Percentiles rank a stretch among this genome's conserved stretches.
These are phyloP conservation scores for Lachancea quebecensis DNA, from an alignment of 805 yeast species.

Conservation along the genomic window DNA sequence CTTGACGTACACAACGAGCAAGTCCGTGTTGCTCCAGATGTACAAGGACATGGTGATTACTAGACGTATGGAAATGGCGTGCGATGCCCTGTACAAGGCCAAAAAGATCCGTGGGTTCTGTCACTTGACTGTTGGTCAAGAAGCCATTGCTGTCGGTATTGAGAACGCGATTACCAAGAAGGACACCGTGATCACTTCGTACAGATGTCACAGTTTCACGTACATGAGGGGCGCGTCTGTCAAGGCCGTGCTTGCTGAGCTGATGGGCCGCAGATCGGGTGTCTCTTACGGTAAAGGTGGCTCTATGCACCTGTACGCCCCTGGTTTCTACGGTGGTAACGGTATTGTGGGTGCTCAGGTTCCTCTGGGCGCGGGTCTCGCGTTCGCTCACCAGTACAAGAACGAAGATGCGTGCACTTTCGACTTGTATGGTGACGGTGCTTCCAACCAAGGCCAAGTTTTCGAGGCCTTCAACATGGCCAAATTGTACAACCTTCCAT, in stretches of 20 bases:
- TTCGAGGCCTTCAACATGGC: constrained; percentile 99
- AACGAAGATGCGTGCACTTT: constrained; percentile 76
- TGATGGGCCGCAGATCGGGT: constrained; percentile 95
- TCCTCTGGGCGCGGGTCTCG: constrained; percentile 95
- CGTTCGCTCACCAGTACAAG: constrained; percentile 96
- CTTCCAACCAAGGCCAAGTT: constrained; percentile 98
- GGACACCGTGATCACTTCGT: constrained; percentile 91
- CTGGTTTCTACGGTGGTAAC: constrained; percentile 97
- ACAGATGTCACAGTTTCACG: constrained; percentile 98
- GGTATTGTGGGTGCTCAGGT: constrained; percentile 99
- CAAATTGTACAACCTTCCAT: constrained; percentile 94
- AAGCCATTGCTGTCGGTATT: constrained; percentile 97
- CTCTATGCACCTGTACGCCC: constrained; percentile 97
- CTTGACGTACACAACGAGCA: constrained; percentile 68
- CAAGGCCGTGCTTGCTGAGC: constrained; percentile 84
- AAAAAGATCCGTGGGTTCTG: constrained; percentile 99
- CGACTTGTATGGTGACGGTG: constrained; percentile 97
- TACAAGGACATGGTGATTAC: constrained; percentile 92
- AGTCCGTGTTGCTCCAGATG: constrained; percentile 77
- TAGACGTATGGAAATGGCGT: constrained; percentile 98
- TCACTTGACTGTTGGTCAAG: constrained; percentile 97
- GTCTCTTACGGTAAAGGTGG: constrained; percentile 98
- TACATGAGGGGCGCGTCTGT: constrained; percentile 94
- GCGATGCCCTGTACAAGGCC: constrained; percentile 97
- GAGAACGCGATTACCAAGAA: constrained; percentile 83